Percentiles rank a stretch among this genome's conserved stretches.
Conservation (phyloP, 164 flowering plant species). For the Sextonia rubra region DNA sequence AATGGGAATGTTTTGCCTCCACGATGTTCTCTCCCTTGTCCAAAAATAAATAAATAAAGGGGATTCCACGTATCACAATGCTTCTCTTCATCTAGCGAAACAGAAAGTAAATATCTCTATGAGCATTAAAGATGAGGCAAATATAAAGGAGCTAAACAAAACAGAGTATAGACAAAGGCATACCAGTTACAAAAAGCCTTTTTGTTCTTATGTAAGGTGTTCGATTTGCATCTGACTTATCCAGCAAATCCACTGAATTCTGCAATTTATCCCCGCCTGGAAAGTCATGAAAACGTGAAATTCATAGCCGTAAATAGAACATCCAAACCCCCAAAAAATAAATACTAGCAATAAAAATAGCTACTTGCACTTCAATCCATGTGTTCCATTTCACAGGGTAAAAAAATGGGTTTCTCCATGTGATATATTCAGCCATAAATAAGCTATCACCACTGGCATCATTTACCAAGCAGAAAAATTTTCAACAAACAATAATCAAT, state of each 20-base stretch:
- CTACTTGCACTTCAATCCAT: too few relatives aligned
- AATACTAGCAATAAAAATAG: too few relatives aligned
- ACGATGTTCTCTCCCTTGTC: not conserved
- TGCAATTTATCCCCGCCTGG: slow-evolving; percentile 35
- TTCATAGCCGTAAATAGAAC: too few relatives aligned
- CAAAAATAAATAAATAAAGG: too few relatives aligned
- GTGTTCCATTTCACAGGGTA: too few relatives aligned
- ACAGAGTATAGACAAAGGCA: slow-evolving; percentile 8
- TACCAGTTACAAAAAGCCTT: slow-evolving; percentile 90
- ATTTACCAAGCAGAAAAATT: too few relatives aligned
- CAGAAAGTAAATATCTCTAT: not conserved
- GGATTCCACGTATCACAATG: not conserved
- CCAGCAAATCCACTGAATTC: slow-evolving; percentile 3
- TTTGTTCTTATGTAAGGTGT: slow-evolving; percentile 48
- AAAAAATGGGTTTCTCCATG: too few relatives aligned
- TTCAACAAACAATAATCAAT: too few relatives aligned
- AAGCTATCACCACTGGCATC: too few relatives aligned
- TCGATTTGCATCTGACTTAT: slow-evolving; percentile 32
- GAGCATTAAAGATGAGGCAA: not conserved
- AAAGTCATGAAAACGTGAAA: slow-evolving; percentile 4
- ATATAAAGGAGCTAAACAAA: not conserved
- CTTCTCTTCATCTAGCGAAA: not conserved
- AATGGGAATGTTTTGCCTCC: too few relatives aligned
- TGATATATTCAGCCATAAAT: too few relatives aligned
- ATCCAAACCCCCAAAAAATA: too few relatives aligned